Evolutionary conservation across 148 eudicot species (phyloP), one percentile per base, ranked within the genome.

Genomic region (Silene latifolia): DNA sequence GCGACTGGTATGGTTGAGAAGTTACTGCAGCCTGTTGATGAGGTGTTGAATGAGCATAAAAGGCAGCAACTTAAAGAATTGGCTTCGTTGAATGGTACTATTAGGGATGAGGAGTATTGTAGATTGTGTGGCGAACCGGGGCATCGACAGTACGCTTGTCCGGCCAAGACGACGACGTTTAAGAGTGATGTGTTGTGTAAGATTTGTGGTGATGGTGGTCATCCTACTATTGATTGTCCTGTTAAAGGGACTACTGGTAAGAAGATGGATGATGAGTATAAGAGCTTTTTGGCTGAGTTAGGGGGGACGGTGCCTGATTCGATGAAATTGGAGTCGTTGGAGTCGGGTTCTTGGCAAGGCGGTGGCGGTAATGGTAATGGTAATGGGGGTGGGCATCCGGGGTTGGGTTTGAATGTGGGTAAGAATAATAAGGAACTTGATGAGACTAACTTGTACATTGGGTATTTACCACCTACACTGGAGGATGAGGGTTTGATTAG

Each of bases 181-280:
- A 92, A 90, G 87, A 93, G 96, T 78, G 93, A 89, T 79, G 96
- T 93, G 54, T 59, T 89, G 44, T 93, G 96, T 84, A 86, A 89
- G 74, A 89, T 93, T 57, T 93, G 98, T 75, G 98, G 98, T 61
- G 93, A 90, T 78, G 93, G 93, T 81, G 96, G 98, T 17, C 98
- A 93, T 74, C 96, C 93, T 0, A 90, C 96, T 32, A 90, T 86
- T 56, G 96, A 90, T 83, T 93, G 98, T 80, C 98, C 98, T 0
- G 90, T 90, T 42, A 93, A 93, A 82, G 91, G 88, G 57, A 87
- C 95, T 0, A 79, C 90, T 17, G 95, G 96, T 35, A 93, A 88
- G 91, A 93, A 93, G 68, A 93, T 93, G 96, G 96, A 93, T 72
- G 96, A 89, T 77, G 98, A 90, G 75, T 93, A 93, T 76, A 85